Conservation (phyloP, 352 stramenopile genomes). For the Pythium monospermum region DNA sequence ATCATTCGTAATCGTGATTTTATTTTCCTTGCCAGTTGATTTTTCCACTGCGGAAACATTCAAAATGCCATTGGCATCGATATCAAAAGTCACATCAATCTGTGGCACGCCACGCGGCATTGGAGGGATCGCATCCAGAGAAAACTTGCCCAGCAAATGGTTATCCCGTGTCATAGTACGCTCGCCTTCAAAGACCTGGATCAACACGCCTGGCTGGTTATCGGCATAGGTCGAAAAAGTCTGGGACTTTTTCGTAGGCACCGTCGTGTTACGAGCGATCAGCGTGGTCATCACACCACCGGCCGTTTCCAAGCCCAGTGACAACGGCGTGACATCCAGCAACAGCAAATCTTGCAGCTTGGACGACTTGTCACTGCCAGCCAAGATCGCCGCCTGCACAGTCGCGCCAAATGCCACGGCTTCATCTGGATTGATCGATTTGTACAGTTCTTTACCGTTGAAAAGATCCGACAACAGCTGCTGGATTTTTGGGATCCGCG, state of each 20-base stretch:
- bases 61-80: conserved; percentile 90
- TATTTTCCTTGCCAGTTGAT: conserved; percentile 94
- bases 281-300: conserved; percentile 86
- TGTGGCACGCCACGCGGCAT: conserved; percentile 87
- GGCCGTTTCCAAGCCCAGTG: conserved; percentile 82
- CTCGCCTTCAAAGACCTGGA: conserved; percentile 91
- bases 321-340: conserved; percentile 85
- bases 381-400: conserved; percentile 60
- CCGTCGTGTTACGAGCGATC: conserved; percentile 84
- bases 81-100: conserved; percentile 89
- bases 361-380: conserved; percentile 55
- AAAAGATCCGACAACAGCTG: conserved; percentile 50
- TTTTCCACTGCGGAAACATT: conserved; percentile 92
- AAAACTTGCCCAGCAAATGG: conserved; percentile 85
- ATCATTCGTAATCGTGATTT: conserved; percentile 99
- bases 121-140: conserved; percentile 78
- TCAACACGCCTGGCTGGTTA: conserved; percentile 82
- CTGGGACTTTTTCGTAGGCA: conserved; percentile 83
- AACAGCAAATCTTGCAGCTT: conserved; percentile 85
- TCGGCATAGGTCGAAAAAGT: conserved; percentile 87
- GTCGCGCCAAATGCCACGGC: conserved; percentile 78
- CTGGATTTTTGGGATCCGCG: conserved; percentile 48
- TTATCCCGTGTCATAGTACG: conserved; percentile 93
- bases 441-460: conserved; percentile 56
- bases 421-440: conserved; percentile 81